Conservation (phyloP, 1,284 basidiomycete species). For the Anthracocystis setariae region DNA sequence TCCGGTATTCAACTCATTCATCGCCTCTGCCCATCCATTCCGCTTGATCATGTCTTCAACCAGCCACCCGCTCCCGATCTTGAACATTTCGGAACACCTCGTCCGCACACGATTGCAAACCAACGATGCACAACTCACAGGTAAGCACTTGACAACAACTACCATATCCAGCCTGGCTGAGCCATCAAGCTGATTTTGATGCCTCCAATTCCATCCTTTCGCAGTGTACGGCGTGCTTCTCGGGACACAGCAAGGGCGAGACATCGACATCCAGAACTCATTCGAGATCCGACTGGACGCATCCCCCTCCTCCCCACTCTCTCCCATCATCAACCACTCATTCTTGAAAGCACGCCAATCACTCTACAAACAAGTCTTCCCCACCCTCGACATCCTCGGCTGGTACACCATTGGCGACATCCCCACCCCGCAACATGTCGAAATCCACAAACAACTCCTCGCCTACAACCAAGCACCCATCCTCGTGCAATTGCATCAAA, state of each 20-base stretch:
- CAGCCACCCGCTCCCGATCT: slow-evolving; percentile 93
- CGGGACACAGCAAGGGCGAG: slow-evolving; percentile 91
- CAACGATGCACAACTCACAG: slow-evolving; percentile 19
- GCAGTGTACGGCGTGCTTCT: slow-evolving; percentile 86
- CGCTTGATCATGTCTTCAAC: background rate
- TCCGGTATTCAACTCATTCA: no score
- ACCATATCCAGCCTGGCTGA: background rate
- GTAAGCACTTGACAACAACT: slow-evolving; percentile 4
- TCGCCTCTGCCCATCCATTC: background rate
- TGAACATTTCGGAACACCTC: slow-evolving; percentile 95
- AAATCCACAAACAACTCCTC: slow-evolving; percentile 80
- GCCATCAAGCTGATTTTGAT: background rate
- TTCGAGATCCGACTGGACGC: slow-evolving; percentile 81
- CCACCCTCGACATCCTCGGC: slow-evolving; percentile 91
- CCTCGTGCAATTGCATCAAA: slow-evolving; percentile 71
- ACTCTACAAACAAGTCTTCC: slow-evolving; percentile 98
- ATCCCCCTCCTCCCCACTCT: background rate
- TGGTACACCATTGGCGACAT: slow-evolving; percentile 89
- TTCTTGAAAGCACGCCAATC: slow-evolving; percentile 85
- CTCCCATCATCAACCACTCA: slow-evolving; percentile 39
- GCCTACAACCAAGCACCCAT: slow-evolving; percentile 70
- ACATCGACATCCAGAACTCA: slow-evolving; percentile 94
- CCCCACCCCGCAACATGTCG: slow-evolving; percentile 79
- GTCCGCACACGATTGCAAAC: slow-evolving; percentile 81
- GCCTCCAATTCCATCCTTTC: background rate